phyloP scores from a whole-genome alignment of 176 grass and related monocot genomes.

The Ananas comosus region DNA sequence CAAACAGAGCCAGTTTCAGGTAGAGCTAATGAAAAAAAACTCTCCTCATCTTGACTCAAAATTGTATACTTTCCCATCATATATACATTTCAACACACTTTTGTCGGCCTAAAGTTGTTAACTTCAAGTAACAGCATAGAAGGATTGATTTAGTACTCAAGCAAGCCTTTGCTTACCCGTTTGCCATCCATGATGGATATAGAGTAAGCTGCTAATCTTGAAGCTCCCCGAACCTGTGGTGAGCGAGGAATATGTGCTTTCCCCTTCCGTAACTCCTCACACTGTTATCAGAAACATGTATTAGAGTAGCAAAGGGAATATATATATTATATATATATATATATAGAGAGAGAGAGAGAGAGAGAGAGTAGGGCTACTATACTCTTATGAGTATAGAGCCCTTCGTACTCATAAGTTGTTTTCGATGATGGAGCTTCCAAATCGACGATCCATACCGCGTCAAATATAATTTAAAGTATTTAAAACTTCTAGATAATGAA shows the following conservation, averaged over 20 bases:
- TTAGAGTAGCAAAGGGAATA: constrained; percentile 5
- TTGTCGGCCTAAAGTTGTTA: neutral
- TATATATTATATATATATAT: no score
- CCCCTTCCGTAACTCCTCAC: constrained; percentile 44
- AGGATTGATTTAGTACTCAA: constrained; percentile 9
- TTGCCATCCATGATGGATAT: constrained; percentile 71
- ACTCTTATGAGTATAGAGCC: no score
- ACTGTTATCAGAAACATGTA: constrained; percentile 36
- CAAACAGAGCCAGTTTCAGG: neutral
- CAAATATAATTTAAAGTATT: no score
- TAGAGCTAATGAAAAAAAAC: neutral
- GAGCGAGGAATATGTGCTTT: constrained; percentile 69
- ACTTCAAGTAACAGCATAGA: neutral
- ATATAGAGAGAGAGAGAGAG: no score
- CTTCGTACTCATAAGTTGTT: no score
- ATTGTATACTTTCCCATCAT: neutral
- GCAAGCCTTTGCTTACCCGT: constrained; percentile 40
- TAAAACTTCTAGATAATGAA: no score
- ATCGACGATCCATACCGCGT: no score
- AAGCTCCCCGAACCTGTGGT: constrained; percentile 40
- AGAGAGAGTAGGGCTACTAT: no score
- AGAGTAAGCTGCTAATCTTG: constrained; percentile 69
- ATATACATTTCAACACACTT: neutral
- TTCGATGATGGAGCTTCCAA: no score
- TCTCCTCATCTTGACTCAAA: neutral